Evolutionary conservation across 2,329 filamentous ascomycete species (phyloP).

Genomic region (Aureobasidium melanogenum): DNA sequence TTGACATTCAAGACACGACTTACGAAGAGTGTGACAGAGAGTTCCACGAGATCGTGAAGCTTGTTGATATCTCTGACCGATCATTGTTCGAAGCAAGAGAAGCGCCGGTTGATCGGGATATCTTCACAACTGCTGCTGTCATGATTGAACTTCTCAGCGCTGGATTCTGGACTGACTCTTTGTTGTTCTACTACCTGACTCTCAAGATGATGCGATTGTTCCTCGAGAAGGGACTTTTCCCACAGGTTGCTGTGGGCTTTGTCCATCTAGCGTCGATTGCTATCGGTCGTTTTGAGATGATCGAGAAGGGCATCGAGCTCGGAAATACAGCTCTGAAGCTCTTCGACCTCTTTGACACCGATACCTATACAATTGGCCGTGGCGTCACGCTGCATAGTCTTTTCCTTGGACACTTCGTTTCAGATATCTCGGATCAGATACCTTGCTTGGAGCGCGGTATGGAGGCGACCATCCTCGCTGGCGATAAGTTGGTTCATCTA

Average conservation of each 20-base stretch:
- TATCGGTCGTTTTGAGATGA: slow-evolving; percentile 61
- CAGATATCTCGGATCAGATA: slow-evolving; percentile 51
- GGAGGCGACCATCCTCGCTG: slow-evolving; percentile 56
- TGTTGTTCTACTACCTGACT: slow-evolving; percentile 64
- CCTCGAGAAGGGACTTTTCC: slow-evolving; percentile 54
- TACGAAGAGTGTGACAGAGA: slow-evolving; percentile 70
- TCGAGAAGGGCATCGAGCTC: slow-evolving; percentile 57
- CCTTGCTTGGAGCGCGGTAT: slow-evolving; percentile 55
- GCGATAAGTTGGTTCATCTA: slow-evolving; percentile 63
- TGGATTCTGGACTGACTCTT: slow-evolving; percentile 63
- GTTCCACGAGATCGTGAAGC: slow-evolving; percentile 45
- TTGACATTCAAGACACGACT: slow-evolving; percentile 56
- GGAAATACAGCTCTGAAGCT: slow-evolving; percentile 55
- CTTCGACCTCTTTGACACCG: slow-evolving; percentile 53
- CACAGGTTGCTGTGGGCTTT: slow-evolving; percentile 61
- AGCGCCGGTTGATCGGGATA: slow-evolving; percentile 40
- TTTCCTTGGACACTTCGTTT: slow-evolving; percentile 62
- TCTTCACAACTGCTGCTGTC: slow-evolving; percentile 59
- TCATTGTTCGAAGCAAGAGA: slow-evolving; percentile 29
- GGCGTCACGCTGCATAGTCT: slow-evolving; percentile 61
- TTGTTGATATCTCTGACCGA: slow-evolving; percentile 29
- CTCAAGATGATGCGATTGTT: slow-evolving; percentile 60
- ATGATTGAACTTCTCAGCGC: slow-evolving; percentile 61
- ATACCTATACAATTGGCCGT: slow-evolving; percentile 55
- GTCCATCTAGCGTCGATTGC: slow-evolving; percentile 60